Conservation (phyloP, 2,329 filamentous ascomycete genomes). For the Pseudogymnoascus sp. region DNA sequence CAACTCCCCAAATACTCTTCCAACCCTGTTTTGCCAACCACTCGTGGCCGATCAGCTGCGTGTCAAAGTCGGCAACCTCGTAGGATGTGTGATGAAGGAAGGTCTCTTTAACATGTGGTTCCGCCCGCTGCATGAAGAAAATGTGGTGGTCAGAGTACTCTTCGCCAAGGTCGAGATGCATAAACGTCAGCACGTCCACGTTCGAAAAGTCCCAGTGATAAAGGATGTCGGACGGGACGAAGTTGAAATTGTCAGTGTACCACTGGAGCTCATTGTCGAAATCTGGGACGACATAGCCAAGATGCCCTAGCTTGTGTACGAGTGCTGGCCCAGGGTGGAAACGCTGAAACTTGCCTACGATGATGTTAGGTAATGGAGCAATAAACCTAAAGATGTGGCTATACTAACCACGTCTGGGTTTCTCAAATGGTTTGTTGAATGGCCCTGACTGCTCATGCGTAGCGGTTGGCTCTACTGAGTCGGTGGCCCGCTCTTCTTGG, state of each 20-base stretch:
- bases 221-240: conserved; percentile 31
- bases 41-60: conserved; percentile 59
- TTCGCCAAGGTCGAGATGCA: conserved; percentile 44
- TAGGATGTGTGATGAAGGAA: conserved; percentile 53
- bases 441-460: too few species aligned
- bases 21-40: conserved; percentile 57
- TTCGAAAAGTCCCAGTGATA: not conserved
- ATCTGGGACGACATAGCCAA: conserved; percentile 29
- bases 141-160: conserved; percentile 44
- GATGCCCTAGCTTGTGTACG: conserved; percentile 35
- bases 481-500: conserved; percentile 9
- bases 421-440: too few species aligned
- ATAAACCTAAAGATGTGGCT: too few species aligned
- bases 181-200: conserved; percentile 38
- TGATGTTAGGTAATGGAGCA: too few species aligned
- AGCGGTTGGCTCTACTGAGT: not conserved
- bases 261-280: conserved; percentile 31
- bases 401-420: too few species aligned
- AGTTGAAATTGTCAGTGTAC: conserved; percentile 36
- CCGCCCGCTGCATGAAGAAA: conserved; percentile 37
- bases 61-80: conserved; percentile 63
- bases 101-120: conserved; percentile 37
- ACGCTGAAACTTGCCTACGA: conserved; percentile 28
- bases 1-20: conserved; percentile 60
- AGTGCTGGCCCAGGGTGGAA: conserved; percentile 26